A percentile compares a stretch with the other conserved stretches of the same genome.
Evolutionary conservation across 73 alveolate species (phyloP).

Genomic region (Paramecium tetraurelia): DNA sequence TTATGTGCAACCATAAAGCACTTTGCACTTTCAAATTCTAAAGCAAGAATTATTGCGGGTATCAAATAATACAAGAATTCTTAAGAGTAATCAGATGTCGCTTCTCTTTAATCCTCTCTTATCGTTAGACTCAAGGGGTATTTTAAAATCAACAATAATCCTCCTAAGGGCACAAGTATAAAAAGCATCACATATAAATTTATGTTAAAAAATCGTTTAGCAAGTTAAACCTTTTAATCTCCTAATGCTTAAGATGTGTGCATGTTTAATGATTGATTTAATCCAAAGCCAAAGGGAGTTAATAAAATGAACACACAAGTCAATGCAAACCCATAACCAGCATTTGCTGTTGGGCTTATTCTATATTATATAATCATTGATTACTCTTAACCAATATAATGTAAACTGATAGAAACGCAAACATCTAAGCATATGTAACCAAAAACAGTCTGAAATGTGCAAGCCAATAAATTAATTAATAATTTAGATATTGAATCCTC

Average conservation of each 20-base stretch:
- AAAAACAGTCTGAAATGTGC: constrained; percentile 40
- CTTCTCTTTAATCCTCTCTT: not conserved
- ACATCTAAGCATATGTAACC: constrained; percentile 25
- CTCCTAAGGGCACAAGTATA: not conserved
- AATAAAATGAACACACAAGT: not conserved
- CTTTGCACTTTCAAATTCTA: constrained; percentile 38
- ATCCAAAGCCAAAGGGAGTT: constrained; percentile 23
- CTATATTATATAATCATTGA: not conserved
- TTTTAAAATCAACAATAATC: not conserved
- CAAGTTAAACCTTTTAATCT: not conserved
- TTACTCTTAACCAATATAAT: not conserved
- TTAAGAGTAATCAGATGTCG: not conserved
- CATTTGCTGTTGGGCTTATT: not conserved
- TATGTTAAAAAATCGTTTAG: not conserved
- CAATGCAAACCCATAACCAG: constrained; percentile 30
- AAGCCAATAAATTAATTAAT: not conserved
- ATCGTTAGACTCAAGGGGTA: not conserved
- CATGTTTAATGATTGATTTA: constrained; percentile 22
- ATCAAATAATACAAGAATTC: not conserved
- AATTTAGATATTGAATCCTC: not conserved
- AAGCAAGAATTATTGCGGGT: not conserved
- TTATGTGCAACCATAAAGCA: constrained; percentile 30
- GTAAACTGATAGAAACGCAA: not conserved
- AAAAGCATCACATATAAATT: constrained; percentile 20
- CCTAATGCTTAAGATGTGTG: constrained; percentile 13